Evolutionary conservation across 768 basidiomycete species (phyloP), one percentile per base, ranked within the genome.

Genomic region (Boletus subparvulus): DNA sequence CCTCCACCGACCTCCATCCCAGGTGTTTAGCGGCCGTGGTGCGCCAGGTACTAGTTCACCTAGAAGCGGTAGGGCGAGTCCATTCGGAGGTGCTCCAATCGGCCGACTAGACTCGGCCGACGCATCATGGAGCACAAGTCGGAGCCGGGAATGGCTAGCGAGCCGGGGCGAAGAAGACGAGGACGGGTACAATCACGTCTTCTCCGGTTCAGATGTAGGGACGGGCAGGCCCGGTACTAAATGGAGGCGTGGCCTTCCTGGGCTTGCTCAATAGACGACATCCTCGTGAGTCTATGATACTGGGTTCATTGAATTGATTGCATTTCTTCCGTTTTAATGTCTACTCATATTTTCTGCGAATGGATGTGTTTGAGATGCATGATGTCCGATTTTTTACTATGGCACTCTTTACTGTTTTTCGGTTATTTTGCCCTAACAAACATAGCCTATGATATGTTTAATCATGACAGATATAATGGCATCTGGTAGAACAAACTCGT

Each of bases 1-100:
- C 62, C 74, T 90, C 19, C 75, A 72, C 2, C 71, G 67, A 48
- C 37, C 56, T 33, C 44, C 33, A n/a, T 45, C 62, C 8, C 61
- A 32, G 30, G 16, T 46, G 28, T 52, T 41, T 33, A 54, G 35
- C 41, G 62, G 59, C 13, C 65, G 59, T n/a, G 61, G 61, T 26
- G 36, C 61, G 7, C 4, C 56, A 13, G 52, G 43, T 14, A 30
- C 67, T 2, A 58, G 55, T 42, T 54, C 63, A 14, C 62, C 66
- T 21, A 52, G 57, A 21, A 62, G 57, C 28, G 62, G 64, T n/a
- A 54, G 59, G 33, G 24, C 51, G 35, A 65, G 61, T 47, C 61
- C 65, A 10, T 65, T 63, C 4, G 58, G 44, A 28, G 57, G 52
- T n/a, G 21, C 58, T 19, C 26, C 61, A 16, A 13, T 47, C 0